A percentile compares a stretch with the other conserved stretches of the same genome.
Conservation (phyloP, 2,329 filamentous ascomycete genomes). For the Xylaria sp. region DNA sequence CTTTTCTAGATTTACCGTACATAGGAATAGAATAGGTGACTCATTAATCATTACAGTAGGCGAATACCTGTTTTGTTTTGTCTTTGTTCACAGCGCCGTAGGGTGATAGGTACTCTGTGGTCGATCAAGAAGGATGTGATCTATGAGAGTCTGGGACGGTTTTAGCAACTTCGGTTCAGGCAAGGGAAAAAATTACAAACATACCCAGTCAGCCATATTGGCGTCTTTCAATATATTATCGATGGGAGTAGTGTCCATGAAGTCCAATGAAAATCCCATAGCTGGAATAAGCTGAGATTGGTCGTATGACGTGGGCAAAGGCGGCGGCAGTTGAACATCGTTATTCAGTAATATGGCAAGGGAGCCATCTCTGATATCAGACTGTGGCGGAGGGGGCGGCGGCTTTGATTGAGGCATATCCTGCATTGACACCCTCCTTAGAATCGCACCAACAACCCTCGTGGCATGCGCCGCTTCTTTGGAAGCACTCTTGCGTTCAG, state of each 20-base stretch:
- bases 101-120: conserved; percentile 34
- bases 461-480: conserved; percentile 52
- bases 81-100: conserved; percentile 7
- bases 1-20: neutral
- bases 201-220: conserved; percentile 50
- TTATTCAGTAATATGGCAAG: conserved; percentile 43
- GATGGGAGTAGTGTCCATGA: conserved; percentile 44
- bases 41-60: neutral
- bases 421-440: conserved; percentile 46
- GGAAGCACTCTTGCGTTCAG: conserved; percentile 45
- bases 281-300: conserved; percentile 33
- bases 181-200: conserved; percentile 19
- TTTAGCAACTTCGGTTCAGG: conserved; percentile 21
- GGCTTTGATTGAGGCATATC: conserved; percentile 31
- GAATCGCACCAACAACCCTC: conserved; percentile 50
- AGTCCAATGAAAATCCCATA: conserved; percentile 40
- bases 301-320: conserved; percentile 30
- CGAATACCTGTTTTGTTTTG: neutral
- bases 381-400: conserved; percentile 35
- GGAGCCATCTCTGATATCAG: conserved; percentile 40
- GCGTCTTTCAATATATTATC: conserved; percentile 46
- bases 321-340: conserved; percentile 35
- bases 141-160: conserved; percentile 35
- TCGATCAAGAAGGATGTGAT: conserved; percentile 39
- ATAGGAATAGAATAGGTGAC: neutral